Evolutionary conservation across 2,329 filamentous ascomycete genomes (phyloP).

Genomic region (Stagonosporopsis rhizophila): DNA sequence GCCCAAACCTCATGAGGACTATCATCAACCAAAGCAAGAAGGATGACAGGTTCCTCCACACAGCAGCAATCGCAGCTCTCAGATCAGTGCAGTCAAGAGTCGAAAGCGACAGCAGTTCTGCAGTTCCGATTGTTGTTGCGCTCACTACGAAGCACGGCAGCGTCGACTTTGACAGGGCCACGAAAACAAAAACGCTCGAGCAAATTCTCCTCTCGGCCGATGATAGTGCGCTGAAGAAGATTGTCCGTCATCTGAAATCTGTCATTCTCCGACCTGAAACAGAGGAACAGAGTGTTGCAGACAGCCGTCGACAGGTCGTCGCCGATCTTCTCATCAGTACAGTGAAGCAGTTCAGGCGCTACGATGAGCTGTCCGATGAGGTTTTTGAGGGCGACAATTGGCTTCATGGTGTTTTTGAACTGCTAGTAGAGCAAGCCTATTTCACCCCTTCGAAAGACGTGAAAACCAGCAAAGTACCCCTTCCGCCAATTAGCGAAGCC

Average conservation of each 20-base stretch:
- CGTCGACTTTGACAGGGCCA: conserved; percentile 84
- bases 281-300: conserved; percentile 55
- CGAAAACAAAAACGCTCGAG: conserved; percentile 85
- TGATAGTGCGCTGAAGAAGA: conserved; percentile 54
- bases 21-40: conserved; percentile 47
- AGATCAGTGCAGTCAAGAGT: conserved; percentile 72
- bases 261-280: conserved; percentile 56
- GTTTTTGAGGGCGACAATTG: conserved; percentile 49
- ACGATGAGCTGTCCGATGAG: conserved; percentile 29
- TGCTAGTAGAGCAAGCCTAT: conserved; percentile 59
- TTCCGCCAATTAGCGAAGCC: conserved; percentile 56
- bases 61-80: conserved; percentile 77
- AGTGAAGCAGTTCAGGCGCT: conserved; percentile 52
- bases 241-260: conserved; percentile 60
- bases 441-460: conserved; percentile 51
- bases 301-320: conserved; percentile 56
- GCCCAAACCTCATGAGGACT: conserved; percentile 76
- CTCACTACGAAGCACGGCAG: conserved; percentile 74
- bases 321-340: conserved; percentile 62
- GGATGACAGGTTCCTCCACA: conserved; percentile 57
- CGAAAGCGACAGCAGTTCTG: conserved; percentile 62
- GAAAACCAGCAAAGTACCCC: conserved; percentile 45
- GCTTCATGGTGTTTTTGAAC: conserved; percentile 54
- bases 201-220: conserved; percentile 70
- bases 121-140: conserved; percentile 67